Evolutionary conservation across 768 basidiomycete species (phyloP).

Genomic region (Cystobasidium onofrii): DNA sequence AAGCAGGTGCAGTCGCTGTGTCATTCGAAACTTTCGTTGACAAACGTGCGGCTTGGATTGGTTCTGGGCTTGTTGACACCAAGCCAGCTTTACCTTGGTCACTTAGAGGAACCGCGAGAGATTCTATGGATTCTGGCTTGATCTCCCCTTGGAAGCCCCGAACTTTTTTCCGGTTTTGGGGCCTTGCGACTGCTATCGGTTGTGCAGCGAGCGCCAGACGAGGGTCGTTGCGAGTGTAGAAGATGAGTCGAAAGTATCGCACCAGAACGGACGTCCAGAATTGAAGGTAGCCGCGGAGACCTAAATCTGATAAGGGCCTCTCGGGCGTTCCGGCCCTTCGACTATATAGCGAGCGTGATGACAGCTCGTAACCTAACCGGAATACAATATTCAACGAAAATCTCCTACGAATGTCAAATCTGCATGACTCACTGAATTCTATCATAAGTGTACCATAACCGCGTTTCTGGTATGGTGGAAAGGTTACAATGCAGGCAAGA

Average conservation of each 20-base stretch:
- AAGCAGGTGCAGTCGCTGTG: no score
- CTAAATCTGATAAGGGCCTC: constrained; percentile 86
- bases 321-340: constrained; percentile 75
- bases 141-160: not conserved
- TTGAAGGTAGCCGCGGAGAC: constrained; percentile 71
- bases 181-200: constrained; percentile 7
- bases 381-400: not conserved
- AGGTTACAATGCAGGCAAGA: constrained; percentile 86
- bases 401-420: not conserved
- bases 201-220: constrained; percentile 29
- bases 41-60: not conserved
- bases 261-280: constrained; percentile 77
- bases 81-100: not conserved
- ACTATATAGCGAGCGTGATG: constrained; percentile 45
- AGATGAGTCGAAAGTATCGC: constrained; percentile 66
- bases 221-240: constrained; percentile 32
- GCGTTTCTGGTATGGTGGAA: constrained; percentile 82
- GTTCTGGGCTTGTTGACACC: not conserved
- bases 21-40: no score
- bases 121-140: not conserved
- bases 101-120: not conserved
- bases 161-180: not conserved
- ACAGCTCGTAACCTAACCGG: constrained; percentile 77
- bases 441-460: constrained; percentile 94
- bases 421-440: constrained; percentile 75